Conservation (phyloP, 2,329 filamentous ascomycete genomes). For the Annulohypoxylon truncatum region DNA sequence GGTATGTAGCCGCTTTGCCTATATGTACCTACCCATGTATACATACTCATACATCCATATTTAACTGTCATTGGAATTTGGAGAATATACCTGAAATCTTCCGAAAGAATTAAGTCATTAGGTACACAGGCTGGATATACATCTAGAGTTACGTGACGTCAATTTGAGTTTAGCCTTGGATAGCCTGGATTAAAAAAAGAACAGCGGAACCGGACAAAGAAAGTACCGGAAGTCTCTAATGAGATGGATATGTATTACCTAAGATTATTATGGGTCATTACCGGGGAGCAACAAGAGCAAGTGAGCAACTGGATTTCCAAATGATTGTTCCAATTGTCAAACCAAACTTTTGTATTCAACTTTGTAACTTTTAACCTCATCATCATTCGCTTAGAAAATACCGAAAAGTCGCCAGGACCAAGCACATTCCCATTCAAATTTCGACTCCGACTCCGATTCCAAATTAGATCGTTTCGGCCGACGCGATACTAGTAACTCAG, state of each 20-base stretch:
- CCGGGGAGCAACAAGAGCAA: neutral
- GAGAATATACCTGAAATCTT: too few species aligned
- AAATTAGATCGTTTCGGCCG: neutral
- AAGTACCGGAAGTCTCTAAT: neutral
- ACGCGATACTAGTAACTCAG: constrained; percentile 21
- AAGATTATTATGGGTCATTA: neutral
- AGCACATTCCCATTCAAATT: neutral
- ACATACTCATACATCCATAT: too few species aligned
- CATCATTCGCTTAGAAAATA: constrained; percentile 8
- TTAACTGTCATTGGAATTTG: too few species aligned
- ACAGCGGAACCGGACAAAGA: constrained; percentile 27
- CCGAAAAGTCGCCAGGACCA: neutral
- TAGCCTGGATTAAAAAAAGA: neutral
- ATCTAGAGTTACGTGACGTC: too few species aligned
- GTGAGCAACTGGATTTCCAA: neutral
- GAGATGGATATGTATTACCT: neutral
- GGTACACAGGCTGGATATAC: neutral
- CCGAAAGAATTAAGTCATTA: too few species aligned
- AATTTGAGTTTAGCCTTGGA: too few species aligned
- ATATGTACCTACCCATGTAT: too few species aligned
- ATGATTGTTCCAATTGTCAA: constrained; percentile 3
- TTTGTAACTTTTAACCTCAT: neutral
- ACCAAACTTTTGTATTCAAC: constrained; percentile 10
- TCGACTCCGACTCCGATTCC: too few species aligned
- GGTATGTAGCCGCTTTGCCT: too few species aligned